Base-by-base conservation (phyloP, 1,284 basidiomycete genomes). In the Fistulinella cinereoalba region DNA sequence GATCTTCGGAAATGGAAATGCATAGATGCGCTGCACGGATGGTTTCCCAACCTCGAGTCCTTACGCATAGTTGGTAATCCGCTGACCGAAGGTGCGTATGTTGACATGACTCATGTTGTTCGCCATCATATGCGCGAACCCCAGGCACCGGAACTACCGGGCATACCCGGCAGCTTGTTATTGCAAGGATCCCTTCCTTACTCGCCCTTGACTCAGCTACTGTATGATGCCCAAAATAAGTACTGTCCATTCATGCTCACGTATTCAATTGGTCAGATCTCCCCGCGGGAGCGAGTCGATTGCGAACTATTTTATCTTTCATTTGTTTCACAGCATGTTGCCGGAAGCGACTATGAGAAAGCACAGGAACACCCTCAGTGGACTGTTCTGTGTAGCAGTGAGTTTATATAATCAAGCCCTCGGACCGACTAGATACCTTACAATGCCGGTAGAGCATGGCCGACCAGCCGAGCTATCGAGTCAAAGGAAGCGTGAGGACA, bases 261-360 rank as follows among this genome's bases (percentile, higher is more conserved):
- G 15, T 38, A 47, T 42, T 48, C 43, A 32, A 27, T 41, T 25
- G 22, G 51, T 39, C 58, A 91, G 85, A 79, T 95, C 43, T 77
- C 83, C 5, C 47, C 66, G 8, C 80, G 77, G 51, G 92, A 96
- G 62, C 76, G 95, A 29, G 73, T 69, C n/a, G 95, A 97, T 58
- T 83, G 87, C 41, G 94, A 97, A 67, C 67, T 92, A 33, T 90
- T 87, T 61, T 96, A 94, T 67, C 71, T 95, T 43, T 83, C 83
- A 28, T 75, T 71, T 57, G 71, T 85, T 51, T 70, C 72, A 42
- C 77, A 75, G 41, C 66, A 76, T 36, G 60, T 65, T 36, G 65
- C 70, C 27, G 62, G 65, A 19, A 66, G 71, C 25, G 76, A 79
- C 18, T 70, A 73, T 22, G 72, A 71, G 47, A 73, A 76, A 44